These are phyloP conservation scores for Grosmannia penicillata DNA, from an alignment of 2,329 filamentous ascomycete genomes.

Conservation along the genomic window DNA sequence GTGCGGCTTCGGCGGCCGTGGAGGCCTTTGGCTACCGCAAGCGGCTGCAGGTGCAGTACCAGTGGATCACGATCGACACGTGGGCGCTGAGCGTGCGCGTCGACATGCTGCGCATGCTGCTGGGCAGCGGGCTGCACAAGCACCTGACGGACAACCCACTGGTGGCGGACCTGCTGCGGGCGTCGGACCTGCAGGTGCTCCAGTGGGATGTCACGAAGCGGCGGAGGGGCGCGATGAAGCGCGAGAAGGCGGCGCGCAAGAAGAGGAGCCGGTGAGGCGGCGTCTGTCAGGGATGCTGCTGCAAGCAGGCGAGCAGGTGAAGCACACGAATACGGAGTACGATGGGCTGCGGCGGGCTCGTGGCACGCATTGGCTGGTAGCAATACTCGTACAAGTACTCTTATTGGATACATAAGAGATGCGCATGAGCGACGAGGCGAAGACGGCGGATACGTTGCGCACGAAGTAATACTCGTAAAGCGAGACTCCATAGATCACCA, in stretches of 20 bases:
- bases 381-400: too few species aligned
- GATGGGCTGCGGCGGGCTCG: too few species aligned
- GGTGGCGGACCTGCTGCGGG: conserved; percentile 20
- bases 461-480: too few species aligned
- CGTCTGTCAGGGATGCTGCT: too few species aligned
- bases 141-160: conserved; percentile 26
- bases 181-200: not conserved
- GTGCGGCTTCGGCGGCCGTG: conserved; percentile 18
- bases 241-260: not conserved
- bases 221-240: not conserved
- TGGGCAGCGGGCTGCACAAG: conserved; percentile 27
- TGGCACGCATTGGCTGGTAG: too few species aligned
- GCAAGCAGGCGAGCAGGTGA: too few species aligned
- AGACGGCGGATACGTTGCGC: too few species aligned
- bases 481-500: too few species aligned
- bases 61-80: conserved; percentile 29
- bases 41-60: conserved; percentile 31
- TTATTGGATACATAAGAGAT: too few species aligned
- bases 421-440: too few species aligned
- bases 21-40: conserved; percentile 37
- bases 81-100: conserved; percentile 36
- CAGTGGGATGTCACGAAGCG: not conserved
- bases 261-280: not conserved
- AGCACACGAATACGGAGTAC: too few species aligned
- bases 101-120: conserved; percentile 30